Percentiles rank a stretch among this genome's conserved stretches.
Evolutionary conservation across 441 rosid species (phyloP).

Genomic region (Erodium texanum): DNA sequence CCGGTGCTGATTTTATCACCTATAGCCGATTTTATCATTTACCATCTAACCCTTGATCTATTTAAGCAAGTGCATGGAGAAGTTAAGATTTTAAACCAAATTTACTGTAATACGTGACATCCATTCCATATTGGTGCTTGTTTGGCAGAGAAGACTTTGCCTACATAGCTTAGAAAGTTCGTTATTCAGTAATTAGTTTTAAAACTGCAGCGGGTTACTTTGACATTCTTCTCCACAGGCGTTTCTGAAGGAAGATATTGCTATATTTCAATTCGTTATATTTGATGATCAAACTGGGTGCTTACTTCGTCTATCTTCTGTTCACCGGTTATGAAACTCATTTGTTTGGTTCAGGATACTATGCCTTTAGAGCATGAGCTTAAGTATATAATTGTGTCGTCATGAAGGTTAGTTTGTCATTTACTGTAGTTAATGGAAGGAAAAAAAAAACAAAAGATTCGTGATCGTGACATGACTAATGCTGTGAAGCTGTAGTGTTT

Average conservation of each 20-base stretch:
- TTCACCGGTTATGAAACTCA: slow-evolving; percentile 67
- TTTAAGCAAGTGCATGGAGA: no score
- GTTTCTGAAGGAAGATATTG: slow-evolving; percentile 76
- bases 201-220: slow-evolving; percentile 57
- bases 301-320: slow-evolving; percentile 42
- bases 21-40: no score
- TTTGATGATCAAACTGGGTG: slow-evolving; percentile 64
- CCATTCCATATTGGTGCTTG: background rate
- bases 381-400: slow-evolving; percentile 23
- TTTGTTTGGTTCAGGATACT: slow-evolving; percentile 75
- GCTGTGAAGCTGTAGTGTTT: slow-evolving; percentile 22
- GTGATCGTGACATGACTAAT: slow-evolving; percentile 18
- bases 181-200: slow-evolving; percentile 39
- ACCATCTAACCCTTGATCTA: no score
- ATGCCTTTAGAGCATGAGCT: slow-evolving; percentile 59
- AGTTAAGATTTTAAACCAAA: no score
- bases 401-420: slow-evolving; percentile 54
- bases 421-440: slow-evolving; percentile 26
- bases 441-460: slow-evolving; percentile 13
- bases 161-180: background rate
- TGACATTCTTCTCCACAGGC: slow-evolving; percentile 77
- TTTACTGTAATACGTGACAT: background rate
- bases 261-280: slow-evolving; percentile 57
- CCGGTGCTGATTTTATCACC: no score
- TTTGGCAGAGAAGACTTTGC: background rate